A percentile compares a stretch with the other conserved stretches of the same genome.
Conservation (phyloP, 768 basidiomycete species). For the Termitomyces sp. region DNA sequence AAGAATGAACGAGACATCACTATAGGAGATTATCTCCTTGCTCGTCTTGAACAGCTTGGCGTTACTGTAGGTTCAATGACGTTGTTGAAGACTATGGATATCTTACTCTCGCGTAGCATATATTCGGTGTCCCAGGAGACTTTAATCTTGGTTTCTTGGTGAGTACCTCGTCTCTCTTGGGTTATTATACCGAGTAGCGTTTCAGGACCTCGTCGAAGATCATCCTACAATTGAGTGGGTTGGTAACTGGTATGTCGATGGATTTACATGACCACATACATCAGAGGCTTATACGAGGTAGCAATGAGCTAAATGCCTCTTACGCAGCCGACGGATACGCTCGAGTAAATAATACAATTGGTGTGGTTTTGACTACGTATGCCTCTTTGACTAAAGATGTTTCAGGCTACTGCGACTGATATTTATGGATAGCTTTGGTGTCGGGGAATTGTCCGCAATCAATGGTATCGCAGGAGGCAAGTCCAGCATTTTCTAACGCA, state of each 20-base stretch:
- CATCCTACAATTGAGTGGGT: constrained; percentile 78
- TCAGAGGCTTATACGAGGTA: constrained; percentile 18
- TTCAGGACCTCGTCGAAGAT: constrained; percentile 76
- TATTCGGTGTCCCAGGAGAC: constrained; percentile 85
- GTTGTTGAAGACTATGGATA: too few relatives aligned
- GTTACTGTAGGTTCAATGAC: too few relatives aligned
- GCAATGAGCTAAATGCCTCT: constrained; percentile 80
- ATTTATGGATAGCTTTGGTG: constrained; percentile 61
- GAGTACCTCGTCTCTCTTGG: constrained; percentile 2
- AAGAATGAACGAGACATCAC: too few relatives aligned
- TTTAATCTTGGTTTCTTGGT: constrained; percentile 71
- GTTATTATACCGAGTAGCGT: background rate
- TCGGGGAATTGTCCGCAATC: constrained; percentile 84
- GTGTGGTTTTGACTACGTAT: constrained; percentile 77
- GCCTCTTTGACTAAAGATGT: constrained; percentile 6
- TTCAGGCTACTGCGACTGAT: background rate
- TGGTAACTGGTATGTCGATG: constrained; percentile 60
- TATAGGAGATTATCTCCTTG: too few relatives aligned
- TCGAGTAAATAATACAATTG: constrained; percentile 73
- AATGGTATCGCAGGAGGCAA: constrained; percentile 77
- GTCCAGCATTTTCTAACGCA: constrained; percentile 2
- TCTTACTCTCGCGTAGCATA: constrained; percentile 35
- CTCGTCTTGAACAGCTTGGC: too few relatives aligned
- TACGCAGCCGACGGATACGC: constrained; percentile 97
- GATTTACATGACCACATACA: too few relatives aligned